Evolutionary conservation across 495 filamentous ascomycete species (phyloP).

Genomic region (Cercophora scortea): DNA sequence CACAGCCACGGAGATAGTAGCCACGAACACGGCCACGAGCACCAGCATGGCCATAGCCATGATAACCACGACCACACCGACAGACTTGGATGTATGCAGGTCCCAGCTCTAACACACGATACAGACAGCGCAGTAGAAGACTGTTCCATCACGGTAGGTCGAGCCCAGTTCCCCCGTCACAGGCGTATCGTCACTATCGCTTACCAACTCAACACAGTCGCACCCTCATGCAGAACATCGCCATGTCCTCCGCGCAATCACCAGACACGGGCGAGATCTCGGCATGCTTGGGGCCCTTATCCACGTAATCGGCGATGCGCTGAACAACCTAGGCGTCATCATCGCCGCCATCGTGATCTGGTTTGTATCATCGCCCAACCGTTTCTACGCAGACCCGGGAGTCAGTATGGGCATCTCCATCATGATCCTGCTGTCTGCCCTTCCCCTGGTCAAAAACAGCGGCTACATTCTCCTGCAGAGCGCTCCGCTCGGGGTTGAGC

Average conservation of each 20-base stretch:
- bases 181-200: too few species aligned
- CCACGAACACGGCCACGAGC: conserved; percentile 11
- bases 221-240: conserved; percentile 57
- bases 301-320: conserved; percentile 84
- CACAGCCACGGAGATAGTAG: conserved; percentile 6
- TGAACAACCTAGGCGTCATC: conserved; percentile 92
- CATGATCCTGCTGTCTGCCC: conserved; percentile 80
- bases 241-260: conserved; percentile 11
- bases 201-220: conserved; percentile 14
- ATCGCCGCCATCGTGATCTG: conserved; percentile 78
- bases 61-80: conserved; percentile 15
- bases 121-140: neutral
- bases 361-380: conserved; percentile 47
- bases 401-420: conserved; percentile 79
- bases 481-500: conserved; percentile 64
- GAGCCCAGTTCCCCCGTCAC: too few species aligned
- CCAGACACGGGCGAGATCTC: conserved; percentile 46
- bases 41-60: conserved; percentile 17
- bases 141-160: too few species aligned
- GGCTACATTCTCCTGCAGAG: conserved; percentile 87
- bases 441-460: conserved; percentile 80
- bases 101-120: neutral
- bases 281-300: conserved; percentile 91
- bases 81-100: too few species aligned
- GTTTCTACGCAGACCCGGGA: conserved; percentile 71